Evolutionary conservation across 495 filamentous ascomycete species (phyloP), one percentile per base, ranked within the genome.

Genomic region (Lasiosphaeria hispida): DNA sequence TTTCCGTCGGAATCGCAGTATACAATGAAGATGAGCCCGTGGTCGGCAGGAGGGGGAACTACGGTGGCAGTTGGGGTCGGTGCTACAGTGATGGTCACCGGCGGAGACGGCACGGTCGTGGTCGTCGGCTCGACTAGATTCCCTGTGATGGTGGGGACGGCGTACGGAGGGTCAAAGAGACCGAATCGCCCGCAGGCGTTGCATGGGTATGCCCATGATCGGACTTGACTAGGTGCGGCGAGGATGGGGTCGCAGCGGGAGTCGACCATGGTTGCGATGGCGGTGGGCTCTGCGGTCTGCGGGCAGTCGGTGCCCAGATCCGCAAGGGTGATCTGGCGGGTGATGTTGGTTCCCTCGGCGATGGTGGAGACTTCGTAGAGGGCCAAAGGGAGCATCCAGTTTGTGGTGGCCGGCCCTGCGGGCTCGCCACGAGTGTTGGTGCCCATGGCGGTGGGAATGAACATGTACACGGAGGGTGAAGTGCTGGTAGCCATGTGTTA

Each of bases 381-480:
- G 42, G 66, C 51, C 4, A 68, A 43, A 3, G 63, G 50, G 35
- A 64, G 69, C 47, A 72, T 60, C 57, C 61, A 59, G 42, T 14
- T 62, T 7, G 63, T 42, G n/a, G 64, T 66, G 0, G 55, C 51
- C 6, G 69, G 67, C 1, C 66, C 68, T 0, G 35, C 48, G 7
- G 59, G 38, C 13, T 51, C 17, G 52, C 62, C 58, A 7, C 41
- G 15, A 10, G 65, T 53, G 57, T 72, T 70, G 63, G 45, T 65
- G 55, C 68, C 69, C 11, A 44, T 48, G 1, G 64, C 64, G 14
- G 65, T 66, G 19, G 62, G 65, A 43, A 76, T 63, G 17, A 69
- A 37, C 51, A 76, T 58, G 55, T 76, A 76, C 15, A 75, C 68
- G 9, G 70, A 73, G 0, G 73, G 73, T 7, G 71, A 76, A 15